Evolutionary conservation across 148 eudicot species (phyloP), one percentile per base, ranked within the genome.

Genomic region (Cornus suecica): DNA sequence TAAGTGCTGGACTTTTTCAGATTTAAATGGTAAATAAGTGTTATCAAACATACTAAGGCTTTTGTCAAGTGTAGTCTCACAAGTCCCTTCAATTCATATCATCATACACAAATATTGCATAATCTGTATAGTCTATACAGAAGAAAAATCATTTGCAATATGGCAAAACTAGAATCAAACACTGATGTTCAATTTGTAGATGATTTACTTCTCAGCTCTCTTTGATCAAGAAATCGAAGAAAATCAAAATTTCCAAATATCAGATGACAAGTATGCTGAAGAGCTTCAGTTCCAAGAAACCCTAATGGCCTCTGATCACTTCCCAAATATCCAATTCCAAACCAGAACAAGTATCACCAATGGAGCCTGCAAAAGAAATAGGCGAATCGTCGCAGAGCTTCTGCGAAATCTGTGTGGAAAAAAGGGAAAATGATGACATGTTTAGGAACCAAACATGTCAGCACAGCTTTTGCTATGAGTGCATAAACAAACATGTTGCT

Each of bases 401-500:
- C 54, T 90, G 97, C 32, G 83, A 84, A 9, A 91, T 93, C 41
- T 93, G 98, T 76, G 83, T 78, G 80, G 97, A 91, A 24, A 61
- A 75, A 37, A 87, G 87, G 61, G 76, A 73, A 32, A 29, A 22
- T 18, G 30, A 62, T 0, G 84, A 88, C 37, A 86, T 89, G 61
- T 84, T 91, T 68, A 15, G 52, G 0, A 61, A 80, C 23, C 20
- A 1, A 2, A 41, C 48, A 0, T 91, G 97, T 68, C 64, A 71
- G 20, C 92, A 91, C 71, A 67, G 73, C 13, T 91, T 80, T 66
- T 91, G 97, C 75, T 69, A 60, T n/a, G 78, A 77, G 25, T 91
- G 97, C 74, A 65, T 85, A 9, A 65, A 25, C 31, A 78, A 62
- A 24, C 86, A 91, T 71, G 66, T 90, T 1, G 66, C 70, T 0